These are phyloP conservation scores for Toxoplasma gondii DNA, from an alignment of 169 alveolate species.

Conservation along the genomic window DNA sequence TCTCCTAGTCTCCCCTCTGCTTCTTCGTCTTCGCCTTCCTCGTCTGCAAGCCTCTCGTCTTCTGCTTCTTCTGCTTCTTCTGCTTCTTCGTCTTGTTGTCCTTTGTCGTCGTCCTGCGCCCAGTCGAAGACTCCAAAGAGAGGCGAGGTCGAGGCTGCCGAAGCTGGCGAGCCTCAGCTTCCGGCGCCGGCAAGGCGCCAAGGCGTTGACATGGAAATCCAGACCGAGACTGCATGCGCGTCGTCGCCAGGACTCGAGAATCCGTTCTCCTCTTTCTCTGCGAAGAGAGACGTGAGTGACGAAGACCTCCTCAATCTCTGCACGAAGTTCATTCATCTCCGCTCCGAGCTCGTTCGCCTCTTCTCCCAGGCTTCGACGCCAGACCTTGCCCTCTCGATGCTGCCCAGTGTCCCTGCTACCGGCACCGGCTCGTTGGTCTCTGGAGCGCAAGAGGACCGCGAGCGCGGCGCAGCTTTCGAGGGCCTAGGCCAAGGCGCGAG, in stretches of 20 bases:
- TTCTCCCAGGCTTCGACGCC: neutral
- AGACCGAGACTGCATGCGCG: neutral
- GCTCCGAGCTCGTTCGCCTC: conserved; percentile 17
- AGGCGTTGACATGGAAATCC: neutral
- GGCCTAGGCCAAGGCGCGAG: no score
- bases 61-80: neutral
- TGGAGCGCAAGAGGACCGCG: no score
- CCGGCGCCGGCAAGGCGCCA: neutral
- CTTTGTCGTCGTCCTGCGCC: neutral
- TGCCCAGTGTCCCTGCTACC: no score
- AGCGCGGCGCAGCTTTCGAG: no score
- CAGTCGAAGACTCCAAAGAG: neutral
- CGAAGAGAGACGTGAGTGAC: neutral
- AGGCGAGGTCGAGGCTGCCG: no score
- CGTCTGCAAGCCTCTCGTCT: neutral
- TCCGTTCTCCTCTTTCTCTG: neutral
- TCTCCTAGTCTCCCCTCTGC: neutral
- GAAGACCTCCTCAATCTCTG: neutral
- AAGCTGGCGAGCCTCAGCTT: neutral
- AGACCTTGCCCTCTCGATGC: neutral
- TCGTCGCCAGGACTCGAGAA: neutral
- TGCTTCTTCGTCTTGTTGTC: neutral
- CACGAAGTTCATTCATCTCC: neutral
- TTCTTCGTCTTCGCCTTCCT: neutral
- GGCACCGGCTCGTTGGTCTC: no score